Evolutionary conservation across 23 red algal genomes (phyloP).

Genomic region (Gracilaria gracilis): DNA sequence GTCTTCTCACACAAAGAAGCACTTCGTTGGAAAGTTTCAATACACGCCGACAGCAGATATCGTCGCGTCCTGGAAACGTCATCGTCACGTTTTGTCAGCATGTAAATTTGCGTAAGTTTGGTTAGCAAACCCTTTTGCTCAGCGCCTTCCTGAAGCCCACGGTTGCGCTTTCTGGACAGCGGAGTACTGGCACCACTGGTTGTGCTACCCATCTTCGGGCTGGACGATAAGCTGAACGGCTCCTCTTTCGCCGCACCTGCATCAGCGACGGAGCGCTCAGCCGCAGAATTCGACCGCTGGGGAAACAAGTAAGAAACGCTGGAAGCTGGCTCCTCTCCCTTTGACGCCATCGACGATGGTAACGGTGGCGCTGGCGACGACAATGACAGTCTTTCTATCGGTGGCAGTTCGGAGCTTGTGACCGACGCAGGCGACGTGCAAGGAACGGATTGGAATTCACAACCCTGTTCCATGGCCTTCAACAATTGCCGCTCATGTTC

Average conservation of each 20-base stretch:
- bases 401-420: conserved; percentile 16
- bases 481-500: conserved; percentile 37
- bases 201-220: background rate
- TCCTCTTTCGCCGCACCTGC: background rate
- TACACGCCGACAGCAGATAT: conserved; percentile 57
- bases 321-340: background rate
- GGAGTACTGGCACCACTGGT: background rate
- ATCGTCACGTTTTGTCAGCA: conserved; percentile 20
- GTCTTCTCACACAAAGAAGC: conserved; percentile 59
- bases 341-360: conserved; percentile 4
- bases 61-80: conserved; percentile 37
- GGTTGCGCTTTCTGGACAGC: background rate
- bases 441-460: background rate
- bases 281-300: background rate
- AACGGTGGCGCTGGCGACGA: background rate
- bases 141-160: background rate
- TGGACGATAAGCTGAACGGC: conserved; percentile 11
- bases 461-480: conserved; percentile 23
- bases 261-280: background rate
- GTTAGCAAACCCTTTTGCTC: conserved; percentile 29
- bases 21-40: conserved; percentile 74
- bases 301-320: conserved; percentile 8
- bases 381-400: conserved; percentile 23
- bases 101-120: conserved; percentile 44
- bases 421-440: conserved; percentile 10